A percentile compares a stretch with the other conserved stretches of the same genome.
These are phyloP conservation scores for Megacollybia platyphylla DNA, from an alignment of 1,284 basidiomycete genomes.

Conservation along the genomic window DNA sequence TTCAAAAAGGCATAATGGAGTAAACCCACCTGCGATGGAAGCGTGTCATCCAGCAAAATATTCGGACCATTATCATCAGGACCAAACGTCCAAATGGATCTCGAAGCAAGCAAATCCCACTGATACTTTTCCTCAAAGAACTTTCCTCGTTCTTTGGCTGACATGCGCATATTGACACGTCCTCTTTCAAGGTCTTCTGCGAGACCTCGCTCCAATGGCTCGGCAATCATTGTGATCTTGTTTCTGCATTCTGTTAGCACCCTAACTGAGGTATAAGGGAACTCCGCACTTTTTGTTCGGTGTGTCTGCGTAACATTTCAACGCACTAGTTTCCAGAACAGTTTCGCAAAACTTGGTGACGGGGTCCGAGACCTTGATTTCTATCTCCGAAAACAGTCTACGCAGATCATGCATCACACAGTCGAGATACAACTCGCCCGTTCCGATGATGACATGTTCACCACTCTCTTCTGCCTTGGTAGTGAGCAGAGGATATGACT, in stretches of 20 bases:
- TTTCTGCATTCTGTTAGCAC: constrained; percentile 44
- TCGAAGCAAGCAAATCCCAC: constrained; percentile 94
- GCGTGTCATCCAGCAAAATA: constrained; percentile 88
- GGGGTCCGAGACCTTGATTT: constrained; percentile 99
- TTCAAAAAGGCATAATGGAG: not conserved
- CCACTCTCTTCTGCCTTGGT: constrained; percentile 99
- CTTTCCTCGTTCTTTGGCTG: constrained; percentile 83
- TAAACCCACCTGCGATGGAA: constrained; percentile 73
- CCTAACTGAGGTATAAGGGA: not conserved
- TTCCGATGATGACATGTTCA: constrained; percentile 94
- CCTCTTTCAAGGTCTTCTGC: constrained; percentile 92
- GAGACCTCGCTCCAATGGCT: constrained; percentile 87
- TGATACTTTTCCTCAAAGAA: constrained; percentile 96
- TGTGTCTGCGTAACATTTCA: constrained; percentile 98
- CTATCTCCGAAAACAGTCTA: constrained; percentile 90
- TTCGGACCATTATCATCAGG: constrained; percentile 94
- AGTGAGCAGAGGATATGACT: constrained; percentile 87
- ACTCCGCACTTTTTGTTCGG: constrained; percentile 89
- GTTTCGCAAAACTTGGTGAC: constrained; percentile 99
- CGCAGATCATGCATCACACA: constrained; percentile 95
- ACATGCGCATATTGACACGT: constrained; percentile 86
- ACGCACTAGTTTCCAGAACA: constrained; percentile 92
- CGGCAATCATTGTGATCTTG: constrained; percentile 95
- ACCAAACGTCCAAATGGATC: constrained; percentile 99
- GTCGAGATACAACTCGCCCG: constrained; percentile 95